Base-by-base conservation (phyloP, 148 eudicot species). In the Pouteria glomerata region DNA sequence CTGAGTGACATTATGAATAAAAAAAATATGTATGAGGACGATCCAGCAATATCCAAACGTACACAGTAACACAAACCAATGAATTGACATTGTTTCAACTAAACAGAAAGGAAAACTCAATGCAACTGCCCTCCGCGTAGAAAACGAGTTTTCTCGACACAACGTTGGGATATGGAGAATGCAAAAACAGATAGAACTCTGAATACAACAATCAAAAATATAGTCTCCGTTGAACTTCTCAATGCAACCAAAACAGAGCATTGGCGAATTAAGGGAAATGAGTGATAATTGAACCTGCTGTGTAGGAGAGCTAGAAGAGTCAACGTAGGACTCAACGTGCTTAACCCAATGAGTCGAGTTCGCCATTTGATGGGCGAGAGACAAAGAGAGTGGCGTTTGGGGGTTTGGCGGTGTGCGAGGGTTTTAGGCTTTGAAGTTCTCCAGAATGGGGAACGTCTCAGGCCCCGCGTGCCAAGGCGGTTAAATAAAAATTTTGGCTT, bases 251-350 rank as follows among this genome's bases (percentile, higher is more conserved):
- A 39, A 68, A 52, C 31, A 13, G 48, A 24, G 44, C 29, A 35
- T 59, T 45, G 2, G 24, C 56, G n/a, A 42, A 57, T 16, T 41
- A 11, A 12, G 27, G 37, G 29, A 72, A 70, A 13, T 16, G 30
- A 27, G 47, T 23, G 41, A 70, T 26, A 18, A 67, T 1, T 24
- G 74, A 19, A 89, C 97, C 97, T 94, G 98, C 78, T 89, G 89
- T 41, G 87, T 18, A 60, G 84, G 63, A 57, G 98, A 78, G 55
- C 68, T 63, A 39, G 97, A 85, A 26, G 97, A 83, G 72, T 80
- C 80, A 47, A 94, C 96, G 48, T 73, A 94, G 18, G 84, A 78
- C 70, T 91, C 98, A 56, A 94, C 80, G 81, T 86, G 85, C 37
- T 79, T 78, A 11, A 89, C 71, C 44, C 69, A 82, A 31, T 77